These are phyloP conservation scores for Talaromyces ruber DNA, from an alignment of 495 filamentous ascomycete genomes.

Conservation along the genomic window DNA sequence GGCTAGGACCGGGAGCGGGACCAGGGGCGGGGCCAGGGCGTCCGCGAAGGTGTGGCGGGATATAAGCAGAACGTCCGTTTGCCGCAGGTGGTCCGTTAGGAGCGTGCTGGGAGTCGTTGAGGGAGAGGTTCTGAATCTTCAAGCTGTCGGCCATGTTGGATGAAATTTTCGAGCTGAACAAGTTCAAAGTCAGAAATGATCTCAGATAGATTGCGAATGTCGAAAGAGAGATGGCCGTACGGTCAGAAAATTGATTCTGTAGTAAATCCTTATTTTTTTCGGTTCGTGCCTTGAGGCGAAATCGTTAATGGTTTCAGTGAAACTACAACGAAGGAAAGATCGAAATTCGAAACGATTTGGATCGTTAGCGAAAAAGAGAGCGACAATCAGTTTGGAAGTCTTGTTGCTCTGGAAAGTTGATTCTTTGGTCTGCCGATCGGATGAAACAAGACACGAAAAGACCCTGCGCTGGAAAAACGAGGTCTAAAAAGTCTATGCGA, in stretches of 20 bases:
- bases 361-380: background rate
- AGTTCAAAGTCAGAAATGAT: background rate
- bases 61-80: constrained; percentile 71
- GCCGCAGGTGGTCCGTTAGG: constrained; percentile 20
- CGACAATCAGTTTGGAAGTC: background rate
- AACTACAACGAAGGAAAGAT: background rate
- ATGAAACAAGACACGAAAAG: constrained; percentile 3
- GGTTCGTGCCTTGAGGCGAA: background rate
- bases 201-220: background rate
- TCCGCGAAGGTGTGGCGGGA: constrained; percentile 86
- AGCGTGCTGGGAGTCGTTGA: constrained; percentile 67
- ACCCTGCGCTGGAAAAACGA: constrained; percentile 6
- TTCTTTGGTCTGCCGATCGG: background rate
- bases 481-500: constrained; percentile 10
- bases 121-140: constrained; percentile 76
- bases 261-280: background rate
- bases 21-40: constrained; percentile 35
- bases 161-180: constrained; percentile 5
- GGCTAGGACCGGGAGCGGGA: constrained; percentile 7
- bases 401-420: background rate
- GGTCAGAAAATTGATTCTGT: background rate
- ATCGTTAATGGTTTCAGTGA: background rate
- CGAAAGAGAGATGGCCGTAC: background rate
- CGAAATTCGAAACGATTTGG: background rate
- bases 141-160: constrained; percentile 89